Percentiles rank a stretch among this genome's conserved stretches.
phyloP scores from a whole-genome alignment of 164 flowering plant genomes.

The Sedum album region DNA sequence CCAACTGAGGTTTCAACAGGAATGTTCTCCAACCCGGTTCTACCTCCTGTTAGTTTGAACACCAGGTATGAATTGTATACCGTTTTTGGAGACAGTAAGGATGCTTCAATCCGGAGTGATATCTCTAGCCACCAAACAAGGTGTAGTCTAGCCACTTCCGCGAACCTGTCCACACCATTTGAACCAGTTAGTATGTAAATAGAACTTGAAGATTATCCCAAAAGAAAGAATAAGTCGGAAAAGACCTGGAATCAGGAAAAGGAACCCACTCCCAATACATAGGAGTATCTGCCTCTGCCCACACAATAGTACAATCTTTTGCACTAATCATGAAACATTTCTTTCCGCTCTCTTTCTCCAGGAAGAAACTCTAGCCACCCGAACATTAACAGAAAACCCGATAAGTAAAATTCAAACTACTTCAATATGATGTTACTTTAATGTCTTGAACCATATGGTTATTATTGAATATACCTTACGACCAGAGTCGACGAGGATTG shows the following conservation, averaged over 20 bases:
- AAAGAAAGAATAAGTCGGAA: not conserved
- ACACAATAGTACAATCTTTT: constrained; percentile 26
- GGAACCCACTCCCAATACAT: constrained; percentile 31
- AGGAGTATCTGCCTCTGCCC: constrained; percentile 30
- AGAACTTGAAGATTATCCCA: not conserved
- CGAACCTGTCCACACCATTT: constrained; percentile 17
- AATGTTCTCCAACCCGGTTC: constrained; percentile 7
- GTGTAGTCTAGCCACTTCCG: constrained; percentile 20
- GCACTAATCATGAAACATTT: constrained; percentile 34
- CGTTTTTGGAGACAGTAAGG: constrained; percentile 16
- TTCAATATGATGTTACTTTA: no score
- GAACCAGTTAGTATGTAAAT: not conserved
- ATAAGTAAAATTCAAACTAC: no score
- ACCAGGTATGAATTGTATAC: constrained; percentile 21
- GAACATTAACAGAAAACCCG: no score
- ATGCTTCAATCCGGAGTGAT: constrained; percentile 12
- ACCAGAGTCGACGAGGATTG: constrained; percentile 21
- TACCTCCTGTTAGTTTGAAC: not conserved
- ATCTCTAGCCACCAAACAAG: constrained; percentile 27
- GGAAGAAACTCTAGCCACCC: constrained; percentile 30
- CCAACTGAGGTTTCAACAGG: constrained; percentile 18
- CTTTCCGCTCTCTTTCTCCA: constrained; percentile 32
- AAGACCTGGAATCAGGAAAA: constrained; percentile 27
- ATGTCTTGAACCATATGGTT: not conserved
- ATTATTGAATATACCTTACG: constrained; percentile 13